A percentile compares a stretch with the other conserved stretches of the same genome.
phyloP scores from a whole-genome alignment of 2,329 filamentous ascomycete genomes.

The Saccharata proteae region DNA sequence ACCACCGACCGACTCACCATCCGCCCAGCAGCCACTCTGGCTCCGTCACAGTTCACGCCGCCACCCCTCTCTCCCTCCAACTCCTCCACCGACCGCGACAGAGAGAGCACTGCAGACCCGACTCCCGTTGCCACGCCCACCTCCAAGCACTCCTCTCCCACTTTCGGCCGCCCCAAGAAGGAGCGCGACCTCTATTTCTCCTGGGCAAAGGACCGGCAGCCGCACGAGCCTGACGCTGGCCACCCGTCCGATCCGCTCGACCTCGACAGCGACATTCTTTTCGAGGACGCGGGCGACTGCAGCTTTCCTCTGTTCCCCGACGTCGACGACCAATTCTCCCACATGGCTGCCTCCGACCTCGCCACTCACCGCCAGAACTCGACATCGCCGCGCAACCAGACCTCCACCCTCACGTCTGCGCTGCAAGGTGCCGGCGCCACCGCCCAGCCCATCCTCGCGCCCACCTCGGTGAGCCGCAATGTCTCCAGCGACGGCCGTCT shows the following conservation, averaged over 20 bases:
- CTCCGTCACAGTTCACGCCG: constrained; percentile 10
- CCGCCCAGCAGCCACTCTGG: constrained; percentile 8
- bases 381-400: constrained; percentile 48
- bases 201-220: constrained; percentile 33
- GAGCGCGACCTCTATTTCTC: constrained; percentile 29
- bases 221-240: constrained; percentile 15
- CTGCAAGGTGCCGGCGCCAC: constrained; percentile 36
- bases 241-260: constrained; percentile 17
- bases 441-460: constrained; percentile 21
- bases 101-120: constrained; percentile 9
- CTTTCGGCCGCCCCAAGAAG: constrained; percentile 29
- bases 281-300: constrained; percentile 29
- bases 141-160: constrained; percentile 18
- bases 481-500: constrained; percentile 21
- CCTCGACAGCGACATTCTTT: constrained; percentile 24
- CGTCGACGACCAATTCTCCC: constrained; percentile 2
- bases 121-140: constrained; percentile 10
- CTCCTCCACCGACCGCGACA: constrained; percentile 10
- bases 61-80: constrained; percentile 11
- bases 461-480: constrained; percentile 27
- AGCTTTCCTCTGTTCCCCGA: constrained; percentile 27
- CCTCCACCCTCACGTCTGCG: constrained; percentile 51
- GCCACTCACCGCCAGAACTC: constrained; percentile 42
- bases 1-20: constrained; percentile 4
- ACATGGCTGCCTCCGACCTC: constrained; percentile 33